Percentiles rank a stretch among this genome's conserved stretches.
These are phyloP conservation scores for Sporobolomyces pararoseus DNA, from an alignment of 768 basidiomycete species.

Conservation along the genomic window DNA sequence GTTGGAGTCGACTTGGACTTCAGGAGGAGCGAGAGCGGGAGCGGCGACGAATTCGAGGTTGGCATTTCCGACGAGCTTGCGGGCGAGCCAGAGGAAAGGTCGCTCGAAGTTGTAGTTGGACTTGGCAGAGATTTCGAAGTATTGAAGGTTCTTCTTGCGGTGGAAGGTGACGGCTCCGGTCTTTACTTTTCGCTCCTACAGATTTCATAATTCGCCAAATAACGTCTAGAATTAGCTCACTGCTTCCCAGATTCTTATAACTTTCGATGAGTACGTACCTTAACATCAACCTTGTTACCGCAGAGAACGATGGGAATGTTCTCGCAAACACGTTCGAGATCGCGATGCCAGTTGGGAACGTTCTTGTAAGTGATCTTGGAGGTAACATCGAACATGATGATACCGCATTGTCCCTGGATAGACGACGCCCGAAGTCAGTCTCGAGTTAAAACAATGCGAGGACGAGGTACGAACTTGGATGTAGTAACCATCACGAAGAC, in stretches of 20 bases:
- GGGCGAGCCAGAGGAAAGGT: slow-evolving; percentile 98
- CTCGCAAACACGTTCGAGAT: slow-evolving; percentile 95
- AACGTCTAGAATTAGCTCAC: neutral
- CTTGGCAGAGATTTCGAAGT: slow-evolving; percentile 99
- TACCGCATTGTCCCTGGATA: slow-evolving; percentile 98
- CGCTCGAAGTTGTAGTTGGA: slow-evolving; percentile 99
- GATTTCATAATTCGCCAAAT: neutral
- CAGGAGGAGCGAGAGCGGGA: slow-evolving; percentile 80
- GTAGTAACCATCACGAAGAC: slow-evolving; percentile 94
- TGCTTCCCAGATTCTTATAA: neutral
- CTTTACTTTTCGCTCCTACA: slow-evolving; percentile 98
- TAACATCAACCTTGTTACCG: slow-evolving; percentile 99
- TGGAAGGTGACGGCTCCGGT: slow-evolving; percentile 98
- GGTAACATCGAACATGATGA: slow-evolving; percentile 99
- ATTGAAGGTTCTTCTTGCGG: slow-evolving; percentile 99
- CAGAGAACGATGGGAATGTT: slow-evolving; percentile 99
- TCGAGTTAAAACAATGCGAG: no score
- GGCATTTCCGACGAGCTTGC: slow-evolving; percentile 95
- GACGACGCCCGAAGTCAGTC: slow-evolving; percentile 54
- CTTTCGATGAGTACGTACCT: slow-evolving; percentile 57
- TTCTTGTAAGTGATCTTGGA: slow-evolving; percentile 99
- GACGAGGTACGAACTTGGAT: slow-evolving; percentile 60
- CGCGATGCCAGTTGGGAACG: slow-evolving; percentile 99
- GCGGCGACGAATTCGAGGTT: slow-evolving; percentile 92
- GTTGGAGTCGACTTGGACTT: slow-evolving; percentile 72